phyloP scores from a whole-genome alignment of 2,329 filamentous ascomycete species.

The Orbilia ellipsospora region DNA sequence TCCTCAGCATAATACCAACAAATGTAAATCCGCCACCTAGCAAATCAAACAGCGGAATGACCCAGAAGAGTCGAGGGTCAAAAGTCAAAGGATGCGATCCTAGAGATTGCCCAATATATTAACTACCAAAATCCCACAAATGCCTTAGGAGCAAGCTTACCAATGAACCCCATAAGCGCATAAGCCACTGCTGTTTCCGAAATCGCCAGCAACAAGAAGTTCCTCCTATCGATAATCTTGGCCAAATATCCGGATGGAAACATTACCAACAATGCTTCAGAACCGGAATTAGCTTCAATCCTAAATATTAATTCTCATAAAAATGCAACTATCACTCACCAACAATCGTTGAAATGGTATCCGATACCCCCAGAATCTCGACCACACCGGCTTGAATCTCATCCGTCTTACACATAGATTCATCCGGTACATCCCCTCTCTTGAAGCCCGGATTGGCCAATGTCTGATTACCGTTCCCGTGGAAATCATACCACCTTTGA shows the following conservation, averaged over 20 bases:
- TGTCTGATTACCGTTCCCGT: slow-evolving; percentile 16
- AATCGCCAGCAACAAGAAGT: slow-evolving; percentile 35
- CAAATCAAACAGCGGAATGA: slow-evolving; percentile 45
- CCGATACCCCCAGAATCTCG: slow-evolving; percentile 51
- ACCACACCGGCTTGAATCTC: slow-evolving; percentile 53
- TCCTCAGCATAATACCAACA: slow-evolving; percentile 51
- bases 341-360: slow-evolving; percentile 46
- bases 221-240: slow-evolving; percentile 44
- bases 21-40: slow-evolving; percentile 49
- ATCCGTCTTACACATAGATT: slow-evolving; percentile 46
- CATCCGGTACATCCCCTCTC: slow-evolving; percentile 27
- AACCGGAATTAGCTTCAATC: slow-evolving; percentile 4
- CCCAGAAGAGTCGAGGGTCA: slow-evolving; percentile 46
- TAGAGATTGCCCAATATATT: slow-evolving; percentile 2
- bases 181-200: slow-evolving; percentile 34
- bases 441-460: slow-evolving; percentile 10
- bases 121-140: not conserved
- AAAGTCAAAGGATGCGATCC: slow-evolving; percentile 44
- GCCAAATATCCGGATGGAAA: slow-evolving; percentile 49
- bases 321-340: slow-evolving; percentile 12
- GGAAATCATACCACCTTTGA: slow-evolving; percentile 46
- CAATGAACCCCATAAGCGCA: slow-evolving; percentile 40
- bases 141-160: not conserved
- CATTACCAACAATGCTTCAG: slow-evolving; percentile 43
- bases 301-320: not conserved